phyloP scores from a whole-genome alignment of 805 yeast species.

The Candida silvicultrix region DNA sequence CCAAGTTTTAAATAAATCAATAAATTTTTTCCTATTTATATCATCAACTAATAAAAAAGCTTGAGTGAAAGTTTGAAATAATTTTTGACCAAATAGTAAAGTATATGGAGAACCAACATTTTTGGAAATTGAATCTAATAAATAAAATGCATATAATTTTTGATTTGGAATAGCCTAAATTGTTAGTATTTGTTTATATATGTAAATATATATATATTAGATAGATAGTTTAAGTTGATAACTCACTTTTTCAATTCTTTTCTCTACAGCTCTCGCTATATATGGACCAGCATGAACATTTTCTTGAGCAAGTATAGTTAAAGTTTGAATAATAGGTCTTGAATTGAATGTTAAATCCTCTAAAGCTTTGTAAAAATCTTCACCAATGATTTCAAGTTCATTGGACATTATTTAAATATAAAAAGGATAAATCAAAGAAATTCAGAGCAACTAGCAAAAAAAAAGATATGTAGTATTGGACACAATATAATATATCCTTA shows the following conservation, averaged over 20 bases:
- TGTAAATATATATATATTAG: no score
- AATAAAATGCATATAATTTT: slow-evolving; percentile 77
- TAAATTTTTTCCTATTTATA: slow-evolving; percentile 63
- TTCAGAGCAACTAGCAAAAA: slow-evolving; percentile 3
- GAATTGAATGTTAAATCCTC: slow-evolving; percentile 82
- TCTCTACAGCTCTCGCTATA: slow-evolving; percentile 69
- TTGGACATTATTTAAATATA: neutral
- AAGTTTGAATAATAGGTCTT: slow-evolving; percentile 77
- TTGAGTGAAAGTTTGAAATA: slow-evolving; percentile 64
- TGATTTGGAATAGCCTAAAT: slow-evolving; percentile 65
- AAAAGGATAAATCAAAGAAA: neutral
- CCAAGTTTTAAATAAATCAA: slow-evolving; percentile 86
- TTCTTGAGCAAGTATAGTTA: slow-evolving; percentile 85
- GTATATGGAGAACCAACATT: slow-evolving; percentile 88
- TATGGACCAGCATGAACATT: slow-evolving; percentile 71
- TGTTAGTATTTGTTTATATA: slow-evolving; percentile 5
- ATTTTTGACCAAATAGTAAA: slow-evolving; percentile 61
- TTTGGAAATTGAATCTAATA: slow-evolving; percentile 88
- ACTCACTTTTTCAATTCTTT: slow-evolving; percentile 56
- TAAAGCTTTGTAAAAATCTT: slow-evolving; percentile 68
- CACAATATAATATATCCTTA: no score
- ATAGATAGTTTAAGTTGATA: no score
- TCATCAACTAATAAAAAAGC: slow-evolving; percentile 79
- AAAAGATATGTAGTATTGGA: no score
- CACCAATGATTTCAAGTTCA: slow-evolving; percentile 23